phyloP scores from a whole-genome alignment of 169 alveolate genomes.

The Plasmodium cynomolgi region DNA sequence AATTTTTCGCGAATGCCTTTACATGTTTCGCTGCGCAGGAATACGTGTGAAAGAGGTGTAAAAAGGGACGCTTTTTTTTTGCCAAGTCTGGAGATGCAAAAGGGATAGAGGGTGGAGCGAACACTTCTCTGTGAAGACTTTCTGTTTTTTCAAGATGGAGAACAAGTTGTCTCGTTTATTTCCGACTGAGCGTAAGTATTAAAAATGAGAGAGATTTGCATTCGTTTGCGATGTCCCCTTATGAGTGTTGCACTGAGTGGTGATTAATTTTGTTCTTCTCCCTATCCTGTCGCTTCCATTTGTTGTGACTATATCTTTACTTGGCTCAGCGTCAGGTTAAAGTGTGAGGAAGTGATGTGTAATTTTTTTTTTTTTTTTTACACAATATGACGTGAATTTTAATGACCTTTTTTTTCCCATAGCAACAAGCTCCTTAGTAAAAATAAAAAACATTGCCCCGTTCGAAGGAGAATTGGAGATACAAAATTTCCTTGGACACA shows the following conservation, averaged over 20 bases:
- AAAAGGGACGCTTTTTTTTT: neutral
- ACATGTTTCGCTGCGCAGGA: neutral
- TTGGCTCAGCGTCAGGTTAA: neutral
- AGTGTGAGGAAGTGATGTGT: neutral
- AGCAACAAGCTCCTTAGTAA: conserved; percentile 72
- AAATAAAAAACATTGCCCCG: conserved; percentile 34
- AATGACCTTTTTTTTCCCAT: neutral
- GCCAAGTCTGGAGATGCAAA: conserved; percentile 3
- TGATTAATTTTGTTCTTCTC: neutral
- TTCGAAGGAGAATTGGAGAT: conserved; percentile 52
- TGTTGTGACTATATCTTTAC: neutral
- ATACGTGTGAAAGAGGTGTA: neutral
- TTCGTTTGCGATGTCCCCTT: neutral
- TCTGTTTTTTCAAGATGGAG: conserved; percentile 15
- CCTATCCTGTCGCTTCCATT: neutral
- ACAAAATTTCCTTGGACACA: conserved; percentile 63
- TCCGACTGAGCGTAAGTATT: conserved; percentile 47
- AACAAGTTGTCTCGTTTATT: conserved; percentile 10
- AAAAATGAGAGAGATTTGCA: neutral
- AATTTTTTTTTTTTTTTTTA: neutral
- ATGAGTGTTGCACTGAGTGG: neutral
- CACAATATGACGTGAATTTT: neutral
- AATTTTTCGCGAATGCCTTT: neutral
- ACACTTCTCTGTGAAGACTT: neutral
- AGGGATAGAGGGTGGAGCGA: neutral